These are phyloP conservation scores for Suhomyces sp. DNA, from an alignment of 805 yeast genomes.

Conservation along the genomic window DNA sequence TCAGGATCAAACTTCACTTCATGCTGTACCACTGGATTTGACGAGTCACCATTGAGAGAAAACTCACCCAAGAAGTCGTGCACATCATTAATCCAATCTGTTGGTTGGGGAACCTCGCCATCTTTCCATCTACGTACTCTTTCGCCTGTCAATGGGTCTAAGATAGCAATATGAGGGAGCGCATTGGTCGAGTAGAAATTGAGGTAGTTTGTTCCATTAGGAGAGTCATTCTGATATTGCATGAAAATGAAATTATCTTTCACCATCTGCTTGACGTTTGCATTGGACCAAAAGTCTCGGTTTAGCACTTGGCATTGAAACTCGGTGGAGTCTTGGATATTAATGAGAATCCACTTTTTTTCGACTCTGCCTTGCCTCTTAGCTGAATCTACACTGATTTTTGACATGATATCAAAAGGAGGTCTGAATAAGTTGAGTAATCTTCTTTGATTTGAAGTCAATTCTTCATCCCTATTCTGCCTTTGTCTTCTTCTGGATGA, in stretches of 20 bases:
- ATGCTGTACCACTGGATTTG: slow-evolving; percentile 65
- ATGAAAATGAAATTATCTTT: slow-evolving; percentile 71
- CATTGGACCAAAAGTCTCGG: slow-evolving; percentile 88
- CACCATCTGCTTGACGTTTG: slow-evolving; percentile 60
- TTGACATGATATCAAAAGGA: slow-evolving; percentile 84
- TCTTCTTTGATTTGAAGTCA: slow-evolving; percentile 57
- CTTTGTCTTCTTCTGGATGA: slow-evolving; percentile 25
- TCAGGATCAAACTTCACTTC: slow-evolving; percentile 61
- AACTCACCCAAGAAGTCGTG: slow-evolving; percentile 64
- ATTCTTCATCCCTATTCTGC: slow-evolving; percentile 31
- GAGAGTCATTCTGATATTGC: slow-evolving; percentile 79
- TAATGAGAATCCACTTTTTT: slow-evolving; percentile 80
- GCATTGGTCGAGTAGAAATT: slow-evolving; percentile 68
- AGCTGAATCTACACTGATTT: slow-evolving; percentile 69
- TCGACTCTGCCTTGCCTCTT: slow-evolving; percentile 59
- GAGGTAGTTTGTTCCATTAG: slow-evolving; percentile 66
- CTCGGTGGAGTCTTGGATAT: slow-evolving; percentile 81
- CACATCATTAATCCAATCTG: slow-evolving; percentile 63
- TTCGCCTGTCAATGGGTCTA: slow-evolving; percentile 97
- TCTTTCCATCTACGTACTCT: slow-evolving; percentile 73
- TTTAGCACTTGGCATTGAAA: slow-evolving; percentile 88
- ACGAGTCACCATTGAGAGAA: slow-evolving; percentile 59
- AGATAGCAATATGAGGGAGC: slow-evolving; percentile 85
- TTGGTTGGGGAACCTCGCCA: slow-evolving; percentile 55
- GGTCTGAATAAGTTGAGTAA: slow-evolving; percentile 86